Evolutionary conservation across 768 basidiomycete genomes (phyloP).

Genomic region (Tubosaeta sp.): DNA sequence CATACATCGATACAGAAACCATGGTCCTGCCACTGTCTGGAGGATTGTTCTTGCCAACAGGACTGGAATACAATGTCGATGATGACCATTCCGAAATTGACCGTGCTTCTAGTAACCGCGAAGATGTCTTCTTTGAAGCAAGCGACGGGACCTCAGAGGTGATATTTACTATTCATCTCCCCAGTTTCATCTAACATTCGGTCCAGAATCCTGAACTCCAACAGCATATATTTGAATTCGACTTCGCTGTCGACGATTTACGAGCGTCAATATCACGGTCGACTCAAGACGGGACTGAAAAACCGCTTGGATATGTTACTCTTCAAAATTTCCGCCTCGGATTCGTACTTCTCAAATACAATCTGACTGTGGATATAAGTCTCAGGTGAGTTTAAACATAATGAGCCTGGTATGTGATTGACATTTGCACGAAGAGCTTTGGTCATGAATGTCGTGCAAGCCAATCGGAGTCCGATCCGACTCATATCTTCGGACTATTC

Average conservation of each 20-base stretch:
- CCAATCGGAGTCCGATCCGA: constrained; percentile 46
- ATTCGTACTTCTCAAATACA: constrained; percentile 74
- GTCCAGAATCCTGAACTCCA: constrained; percentile 34
- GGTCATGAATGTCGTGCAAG: constrained; percentile 68
- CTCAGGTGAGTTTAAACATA: constrained; percentile 50
- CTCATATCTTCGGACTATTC: constrained; percentile 61
- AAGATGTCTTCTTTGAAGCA: constrained; percentile 71
- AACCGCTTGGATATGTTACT: constrained; percentile 69
- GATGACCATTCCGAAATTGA: constrained; percentile 48
- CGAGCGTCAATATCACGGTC: constrained; percentile 77
- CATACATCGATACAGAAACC: constrained; percentile 24
- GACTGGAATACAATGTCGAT: constrained; percentile 67
- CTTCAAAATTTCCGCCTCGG: constrained; percentile 74
- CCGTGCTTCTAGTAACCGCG: constrained; percentile 36
- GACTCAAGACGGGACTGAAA: constrained; percentile 57
- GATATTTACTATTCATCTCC: constrained; percentile 9
- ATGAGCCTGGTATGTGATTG: constrained; percentile 1
- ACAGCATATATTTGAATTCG: constrained; percentile 73
- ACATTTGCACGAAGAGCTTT: constrained; percentile 50
- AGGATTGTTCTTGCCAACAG: constrained; percentile 49
- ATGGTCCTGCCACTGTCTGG: constrained; percentile 49
- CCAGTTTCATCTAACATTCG: constrained; percentile 1
- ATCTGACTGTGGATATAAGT: constrained; percentile 82
- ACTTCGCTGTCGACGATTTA: constrained; percentile 83
- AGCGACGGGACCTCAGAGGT: constrained; percentile 59